phyloP scores from a whole-genome alignment of 768 basidiomycete genomes.

The Lentinula guzmanii region DNA sequence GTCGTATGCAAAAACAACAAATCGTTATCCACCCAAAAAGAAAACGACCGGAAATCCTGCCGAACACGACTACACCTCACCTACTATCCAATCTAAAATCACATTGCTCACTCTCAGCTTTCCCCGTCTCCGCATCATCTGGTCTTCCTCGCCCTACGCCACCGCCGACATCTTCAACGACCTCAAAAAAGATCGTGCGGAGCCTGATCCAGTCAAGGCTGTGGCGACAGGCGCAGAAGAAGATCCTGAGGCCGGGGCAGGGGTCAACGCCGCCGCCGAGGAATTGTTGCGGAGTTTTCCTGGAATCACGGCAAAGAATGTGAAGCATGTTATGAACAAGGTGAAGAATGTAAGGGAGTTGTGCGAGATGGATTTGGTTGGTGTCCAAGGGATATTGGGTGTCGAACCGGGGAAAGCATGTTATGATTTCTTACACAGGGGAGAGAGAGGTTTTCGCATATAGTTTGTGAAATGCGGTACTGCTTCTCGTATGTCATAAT shows the following conservation, averaged over 20 bases:
- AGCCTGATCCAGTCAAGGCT: slow-evolving; percentile 77
- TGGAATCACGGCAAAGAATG: slow-evolving; percentile 80
- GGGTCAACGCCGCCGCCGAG: slow-evolving; percentile 69
- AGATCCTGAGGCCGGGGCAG: slow-evolving; percentile 54
- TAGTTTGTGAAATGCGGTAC: not conserved
- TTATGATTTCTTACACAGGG: slow-evolving; percentile 77
- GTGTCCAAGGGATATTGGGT: slow-evolving; percentile 73
- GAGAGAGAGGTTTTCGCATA: slow-evolving; percentile 29
- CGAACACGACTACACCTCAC: slow-evolving; percentile 29
- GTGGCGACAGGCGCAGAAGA: slow-evolving; percentile 78
- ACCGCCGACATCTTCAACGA: slow-evolving; percentile 91
- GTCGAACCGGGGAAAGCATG: slow-evolving; percentile 75
- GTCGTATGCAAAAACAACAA: slow-evolving; percentile 54
- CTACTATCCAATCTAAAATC: slow-evolving; percentile 82
- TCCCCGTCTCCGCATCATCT: slow-evolving; percentile 89
- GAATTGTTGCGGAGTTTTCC: slow-evolving; percentile 82
- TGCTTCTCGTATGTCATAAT: too few species aligned
- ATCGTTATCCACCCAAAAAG: slow-evolving; percentile 54
- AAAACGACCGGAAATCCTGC: slow-evolving; percentile 23
- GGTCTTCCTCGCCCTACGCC: slow-evolving; percentile 94
- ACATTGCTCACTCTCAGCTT: slow-evolving; percentile 86
- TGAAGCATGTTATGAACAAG: slow-evolving; percentile 76
- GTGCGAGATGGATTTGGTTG: slow-evolving; percentile 51
- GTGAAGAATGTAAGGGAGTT: slow-evolving; percentile 75
- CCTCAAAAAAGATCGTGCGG: slow-evolving; percentile 71